Evolutionary conservation across 257 asterid species (phyloP).

Genomic region (Phtheirospermum japonicum): DNA sequence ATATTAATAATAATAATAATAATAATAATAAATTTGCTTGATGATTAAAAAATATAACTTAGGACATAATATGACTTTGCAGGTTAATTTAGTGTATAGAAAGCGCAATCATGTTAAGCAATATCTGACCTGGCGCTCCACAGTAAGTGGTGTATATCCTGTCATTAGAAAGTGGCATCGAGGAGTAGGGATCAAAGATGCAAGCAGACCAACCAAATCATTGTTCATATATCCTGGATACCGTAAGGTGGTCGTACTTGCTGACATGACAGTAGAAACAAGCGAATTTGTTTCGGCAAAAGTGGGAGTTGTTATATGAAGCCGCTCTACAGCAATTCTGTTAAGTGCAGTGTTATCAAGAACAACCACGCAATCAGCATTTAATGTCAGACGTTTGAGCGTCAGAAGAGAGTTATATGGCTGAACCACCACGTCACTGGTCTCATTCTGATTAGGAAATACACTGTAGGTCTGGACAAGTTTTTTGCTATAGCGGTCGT

Average conservation of each 20-base stretch:
- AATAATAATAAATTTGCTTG: not conserved
- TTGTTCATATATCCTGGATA: constrained; percentile 99
- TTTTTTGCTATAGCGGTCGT: constrained; percentile 97
- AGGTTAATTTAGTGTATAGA: not conserved
- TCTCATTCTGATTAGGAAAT: constrained; percentile 97
- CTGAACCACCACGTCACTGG: constrained; percentile 99
- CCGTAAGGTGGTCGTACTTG: constrained; percentile 95
- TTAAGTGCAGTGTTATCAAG: constrained; percentile 98
- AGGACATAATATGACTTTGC: not conserved
- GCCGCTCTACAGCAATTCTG: constrained; percentile 95
- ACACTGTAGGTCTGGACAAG: constrained; percentile 98
- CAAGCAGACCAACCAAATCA: constrained; percentile 99
- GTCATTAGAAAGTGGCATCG: constrained; percentile 99
- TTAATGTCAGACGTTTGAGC: constrained; percentile 80
- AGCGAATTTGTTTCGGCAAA: constrained; percentile 92
- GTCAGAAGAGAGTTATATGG: constrained; percentile 97
- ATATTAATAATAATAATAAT: not conserved
- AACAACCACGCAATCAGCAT: constrained; percentile 99
- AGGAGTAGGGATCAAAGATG: constrained; percentile 98
- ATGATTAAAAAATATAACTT: not conserved
- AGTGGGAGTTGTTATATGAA: constrained; percentile 89
- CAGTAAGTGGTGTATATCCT: constrained; percentile 98
- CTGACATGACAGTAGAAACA: constrained; percentile 99
- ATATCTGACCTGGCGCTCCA: constrained; percentile 88
- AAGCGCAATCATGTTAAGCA: not conserved